These are phyloP conservation scores for Porphyrellus cyaneotinctus DNA, from an alignment of 768 basidiomycete species.

Conservation along the genomic window DNA sequence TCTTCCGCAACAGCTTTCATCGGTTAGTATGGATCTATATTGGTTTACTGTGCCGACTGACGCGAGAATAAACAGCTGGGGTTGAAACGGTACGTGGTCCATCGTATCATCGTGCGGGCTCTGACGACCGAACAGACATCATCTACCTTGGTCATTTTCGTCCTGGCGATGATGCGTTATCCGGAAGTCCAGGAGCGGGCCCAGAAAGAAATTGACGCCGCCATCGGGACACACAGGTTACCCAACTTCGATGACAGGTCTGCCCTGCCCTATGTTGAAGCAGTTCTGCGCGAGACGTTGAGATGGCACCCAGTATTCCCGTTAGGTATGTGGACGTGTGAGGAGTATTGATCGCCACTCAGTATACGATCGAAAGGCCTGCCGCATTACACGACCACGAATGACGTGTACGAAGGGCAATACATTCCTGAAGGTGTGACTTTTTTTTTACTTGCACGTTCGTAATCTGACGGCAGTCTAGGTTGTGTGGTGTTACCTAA, in stretches of 20 bases:
- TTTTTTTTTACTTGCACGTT: neutral
- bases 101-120: neutral
- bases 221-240: conserved; percentile 27
- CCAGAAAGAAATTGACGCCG: conserved; percentile 32
- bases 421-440: conserved; percentile 26
- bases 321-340: conserved; percentile 16
- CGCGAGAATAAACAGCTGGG: conserved; percentile 16
- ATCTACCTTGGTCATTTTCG: conserved; percentile 29
- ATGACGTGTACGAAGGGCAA: conserved; percentile 25
- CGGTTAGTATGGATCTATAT: conserved; percentile 13
- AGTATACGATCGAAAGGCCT: conserved; percentile 17
- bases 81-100: conserved; percentile 27
- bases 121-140: conserved; percentile 23
- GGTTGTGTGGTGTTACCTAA: conserved; percentile 30
- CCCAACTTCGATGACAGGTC: conserved; percentile 27
- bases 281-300: conserved; percentile 34
- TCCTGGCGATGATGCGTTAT: conserved; percentile 34
- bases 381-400: conserved; percentile 25
- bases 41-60: conserved; percentile 4
- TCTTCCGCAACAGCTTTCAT: conserved; percentile 33
- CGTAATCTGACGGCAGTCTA: conserved; percentile 16
- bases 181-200: conserved; percentile 34
- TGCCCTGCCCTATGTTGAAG: conserved; percentile 30
- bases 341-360: neutral
- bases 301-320: conserved; percentile 34